Base-by-base conservation (phyloP, 163 green algal species). In the Trebouxia gelatinosa region DNA sequence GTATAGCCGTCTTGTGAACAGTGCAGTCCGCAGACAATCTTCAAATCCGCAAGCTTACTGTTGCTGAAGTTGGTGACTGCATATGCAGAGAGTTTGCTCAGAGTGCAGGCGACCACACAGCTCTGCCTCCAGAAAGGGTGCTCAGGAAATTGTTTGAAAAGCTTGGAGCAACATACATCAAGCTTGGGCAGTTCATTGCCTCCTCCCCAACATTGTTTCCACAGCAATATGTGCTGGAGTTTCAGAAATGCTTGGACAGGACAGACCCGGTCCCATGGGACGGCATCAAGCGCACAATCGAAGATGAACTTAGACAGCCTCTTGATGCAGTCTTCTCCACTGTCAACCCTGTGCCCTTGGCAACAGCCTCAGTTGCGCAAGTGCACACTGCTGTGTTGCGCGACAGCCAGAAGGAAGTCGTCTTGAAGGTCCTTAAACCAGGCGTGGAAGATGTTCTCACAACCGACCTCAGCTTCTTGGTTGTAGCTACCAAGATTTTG, bases 81-180 rank as follows among this genome's bases (percentile, higher is more conserved):
- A 37, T n/a, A 16, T 34, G 68, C 68, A 76, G 68, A 11, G 68
- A 76, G 11, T 76, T 62, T 43, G 43, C 46, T 7, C 48, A 61
- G 9, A 76, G 68, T 21, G 29, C 40, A 37, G 19, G 17, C 17
- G 29, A 32, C 9, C 40, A 43, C 38, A 61, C 6, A 6, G 4
- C 40, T 19, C 40, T 62, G 2, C 40, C 68, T 21, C 28, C 68
- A 43, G 28, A 59, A 11, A 58, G 28, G 0, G 78, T 97, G 17
- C 82, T 99, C 58, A 82, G 95, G 9, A 92, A 92, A 83, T 87
- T 99, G 3, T 99, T 98, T 85, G 96, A 99, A 85, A 80, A 86
- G 37, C 82, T 99, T 32, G 96, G 96, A 11, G 91, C 93, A 7
- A 99, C 96, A 2, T 99, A 99, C 85, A 95, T 99, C 81, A 99